Base-by-base conservation (phyloP, 2,329 filamentous ascomycete species). In the Pochonia chlamydosporia region DNA sequence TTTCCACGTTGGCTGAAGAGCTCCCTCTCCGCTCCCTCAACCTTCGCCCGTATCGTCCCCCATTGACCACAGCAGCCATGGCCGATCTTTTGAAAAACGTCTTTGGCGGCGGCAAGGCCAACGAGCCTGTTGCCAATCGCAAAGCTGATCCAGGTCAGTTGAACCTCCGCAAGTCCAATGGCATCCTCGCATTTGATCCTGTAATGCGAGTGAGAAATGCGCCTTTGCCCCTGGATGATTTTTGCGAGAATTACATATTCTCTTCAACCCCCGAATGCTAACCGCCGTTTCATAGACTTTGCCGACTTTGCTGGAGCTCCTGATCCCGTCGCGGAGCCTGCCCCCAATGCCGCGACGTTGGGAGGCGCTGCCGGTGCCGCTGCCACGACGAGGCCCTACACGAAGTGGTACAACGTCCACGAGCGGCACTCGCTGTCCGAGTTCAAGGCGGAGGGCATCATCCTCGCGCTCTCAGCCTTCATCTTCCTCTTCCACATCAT, bases 331-430 rank as follows among this genome's bases (percentile, higher is more conserved):
- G 78, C 77, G 48, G 69, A 78, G 50, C 65, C 72, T 42, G 66
- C 68, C 40, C 68, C 73, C 39, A 69, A 69, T 49, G 68, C 73
- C 50, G 68, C 75, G 53, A 67, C 74, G 48, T 65, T 75, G 49
- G 68, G 66, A 30, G 67, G 69, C 23, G 66, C 69, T 42, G 63
- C 71, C 25, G 63, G 68, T 16, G 74, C 77, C 50, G 73, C 71
- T 39, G 65, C 69, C 40, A 74, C 75, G 39, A 68, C 64, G 37
- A 71, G 75, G 23, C 87, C 88, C 13, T 96, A 86, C 68, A 96
- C 90, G 44, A 89, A 89, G 74, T 99, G 93, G 93, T 99, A 97
- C 73, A 89, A 90, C 48, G 75, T 97, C 52, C 93, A 95, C 78
- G 91, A 97, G 78, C 89, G 93, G 61, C 84, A 91, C 60, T 83